Base-by-base conservation (phyloP, 1,284 basidiomycete species). In the Schizopora paradoxa region DNA sequence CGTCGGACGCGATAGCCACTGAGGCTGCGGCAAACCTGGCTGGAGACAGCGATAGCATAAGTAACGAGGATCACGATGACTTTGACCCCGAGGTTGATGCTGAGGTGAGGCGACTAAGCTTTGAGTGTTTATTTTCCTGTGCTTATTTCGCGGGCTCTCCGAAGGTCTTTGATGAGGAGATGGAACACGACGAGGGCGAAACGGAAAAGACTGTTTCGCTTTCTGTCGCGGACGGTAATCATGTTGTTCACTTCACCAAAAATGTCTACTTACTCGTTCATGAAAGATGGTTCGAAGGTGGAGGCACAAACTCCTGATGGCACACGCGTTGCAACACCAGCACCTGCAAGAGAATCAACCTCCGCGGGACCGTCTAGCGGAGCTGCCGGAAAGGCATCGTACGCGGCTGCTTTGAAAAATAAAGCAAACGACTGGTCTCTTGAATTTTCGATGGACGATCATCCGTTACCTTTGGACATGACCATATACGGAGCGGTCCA, bases 401-500 rank as follows among this genome's bases (percentile, higher is more conserved):
- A 99, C 62, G 93, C 96, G 14, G 85, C 92, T 1, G 94, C 93
- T 3, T 72, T 97, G 52, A 97, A 95, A 67, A 72, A 91, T 1
- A 89, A 91, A 59, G 91, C 93, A 0, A 79, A 77, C 18, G 94
- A 99, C 59, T 99, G 93, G 91, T 94, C 99, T 62, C 77, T 99
- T 38, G 88, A 94, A 62, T 99, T 99, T 64, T 86, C 79, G 14
- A 86, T 98, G 76, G 90, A 91, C 56, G 91, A 89, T 47, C 80
- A 90, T 49, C 68, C 79, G 11, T 68, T 99, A 19, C 82, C 85
- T 0, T 67, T 95, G 50, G 87, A 93, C 60, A 76, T 95, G 50
- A 99, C 96, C 1, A 85, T 99, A 48, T 99, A 96, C 59, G 94
- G 94, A 2, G 94, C 92, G 0, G 86, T 98, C 33, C 92, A 98